Base-by-base conservation (phyloP, 202 grass and related monocot species). In the Eragrostis tef region DNA sequence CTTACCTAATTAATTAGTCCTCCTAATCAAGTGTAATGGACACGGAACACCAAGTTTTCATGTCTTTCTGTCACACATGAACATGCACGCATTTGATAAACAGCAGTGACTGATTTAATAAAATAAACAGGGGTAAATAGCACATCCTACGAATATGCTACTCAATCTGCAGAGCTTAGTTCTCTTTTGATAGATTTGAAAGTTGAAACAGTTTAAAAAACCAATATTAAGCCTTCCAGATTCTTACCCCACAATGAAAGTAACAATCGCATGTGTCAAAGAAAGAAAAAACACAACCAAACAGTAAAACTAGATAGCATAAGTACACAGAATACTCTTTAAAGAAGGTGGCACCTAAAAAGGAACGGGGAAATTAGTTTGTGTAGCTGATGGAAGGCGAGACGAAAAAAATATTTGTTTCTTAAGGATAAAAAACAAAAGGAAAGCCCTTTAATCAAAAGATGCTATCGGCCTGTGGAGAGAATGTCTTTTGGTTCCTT, bases 401-500 rank as follows among this genome's bases (percentile, higher is more conserved):
- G 59, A 51, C 13, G 36, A 34, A 3, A 13, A 12, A 64, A 74
- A 66, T 80, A 75, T 64, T 6, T 31, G 47, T 83, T 39, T 74
- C 39, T 3, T 6, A 36, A 64, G 59, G 66, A 24, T 15, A 79
- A 70, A 88, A 88, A 88, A 88, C 70, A 76, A 83, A 84, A 81
- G 78, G 24, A 16, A 59, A 6, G 52, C 25, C 76, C 86, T 92
- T 83, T 79, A 91, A 78, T 82, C 66, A 82, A 88, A 91, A 85
- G 86, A 91, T 91, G 81, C 83, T 76, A 83, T 70, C 79, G 68
- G 69, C 74, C 74, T 44, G 58, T 82, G 64, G 73, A 82, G 81
- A 70, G 86, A 91, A 91, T 91, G 86, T 91, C 68, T 83, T 85
- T 86, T 52, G 52, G 62, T 91, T 88, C 83, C 89, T 91, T 88